Percentiles rank a stretch among this genome's conserved stretches.
These are phyloP conservation scores for Naganishia friedmannii DNA, from an alignment of 768 basidiomycete species.

Conservation along the genomic window DNA sequence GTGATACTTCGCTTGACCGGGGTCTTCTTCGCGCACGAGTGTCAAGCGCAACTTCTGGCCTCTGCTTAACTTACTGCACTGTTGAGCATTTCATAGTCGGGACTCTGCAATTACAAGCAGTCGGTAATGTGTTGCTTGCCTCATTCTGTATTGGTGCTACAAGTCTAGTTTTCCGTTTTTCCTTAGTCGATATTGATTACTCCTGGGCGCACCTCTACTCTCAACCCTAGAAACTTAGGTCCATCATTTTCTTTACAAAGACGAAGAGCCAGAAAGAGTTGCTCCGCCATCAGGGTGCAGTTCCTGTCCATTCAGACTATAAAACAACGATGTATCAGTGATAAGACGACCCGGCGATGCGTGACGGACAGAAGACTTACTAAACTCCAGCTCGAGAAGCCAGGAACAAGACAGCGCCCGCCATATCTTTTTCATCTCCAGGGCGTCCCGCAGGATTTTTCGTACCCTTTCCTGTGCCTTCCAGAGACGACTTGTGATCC, in stretches of 20 bases:
- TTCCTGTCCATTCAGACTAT: conserved; percentile 40
- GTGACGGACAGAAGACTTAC: neutral
- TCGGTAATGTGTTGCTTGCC: too few relatives aligned
- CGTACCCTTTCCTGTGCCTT: conserved; percentile 37
- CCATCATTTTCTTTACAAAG: conserved; percentile 20
- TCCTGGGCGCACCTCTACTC: neutral
- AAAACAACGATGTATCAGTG: neutral
- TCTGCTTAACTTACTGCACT: too few relatives aligned
- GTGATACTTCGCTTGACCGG: too few relatives aligned
- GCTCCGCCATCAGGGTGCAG: conserved; percentile 44
- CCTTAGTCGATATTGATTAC: neutral
- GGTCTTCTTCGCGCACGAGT: too few relatives aligned
- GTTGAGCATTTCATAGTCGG: too few relatives aligned
- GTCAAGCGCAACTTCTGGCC: too few relatives aligned
- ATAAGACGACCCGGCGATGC: too few relatives aligned
- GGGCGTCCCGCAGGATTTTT: conserved; percentile 41
- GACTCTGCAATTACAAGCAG: too few relatives aligned
- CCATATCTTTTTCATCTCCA: conserved; percentile 43
- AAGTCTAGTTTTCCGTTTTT: neutral
- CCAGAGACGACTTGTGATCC: conserved; percentile 36
- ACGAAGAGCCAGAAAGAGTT: conserved; percentile 32
- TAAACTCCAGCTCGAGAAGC: conserved; percentile 21
- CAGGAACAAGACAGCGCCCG: conserved; percentile 36
- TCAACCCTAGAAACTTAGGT: neutral
- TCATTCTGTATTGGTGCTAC: neutral